These are phyloP conservation scores for Russula sp. DNA, from an alignment of 768 basidiomycete species.

Conservation along the genomic window DNA sequence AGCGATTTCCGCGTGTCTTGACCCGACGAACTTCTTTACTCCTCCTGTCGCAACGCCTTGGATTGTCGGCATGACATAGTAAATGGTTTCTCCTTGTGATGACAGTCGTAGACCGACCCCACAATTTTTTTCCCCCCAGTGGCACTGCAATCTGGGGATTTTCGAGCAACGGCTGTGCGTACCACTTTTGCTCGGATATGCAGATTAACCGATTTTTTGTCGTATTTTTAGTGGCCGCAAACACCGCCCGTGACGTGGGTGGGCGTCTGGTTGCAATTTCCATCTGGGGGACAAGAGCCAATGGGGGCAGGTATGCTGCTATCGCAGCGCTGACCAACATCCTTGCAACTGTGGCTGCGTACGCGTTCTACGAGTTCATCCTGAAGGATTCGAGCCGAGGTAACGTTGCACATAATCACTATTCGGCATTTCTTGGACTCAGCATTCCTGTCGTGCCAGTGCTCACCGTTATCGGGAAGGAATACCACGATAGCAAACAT, in stretches of 20 bases:
- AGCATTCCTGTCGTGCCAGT: constrained; percentile 15
- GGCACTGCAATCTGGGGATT: constrained; percentile 33
- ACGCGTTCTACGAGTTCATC: constrained; percentile 33
- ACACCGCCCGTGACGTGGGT: constrained; percentile 36
- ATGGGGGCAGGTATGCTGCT: constrained; percentile 37
- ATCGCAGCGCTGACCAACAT: constrained; percentile 37
- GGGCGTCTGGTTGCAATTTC: constrained; percentile 34
- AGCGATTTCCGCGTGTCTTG: constrained; percentile 32
- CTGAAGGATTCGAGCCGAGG: constrained; percentile 35
- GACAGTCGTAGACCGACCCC: background rate
- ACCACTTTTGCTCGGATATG: background rate
- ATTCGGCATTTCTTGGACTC: background rate
- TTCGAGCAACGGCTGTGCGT: constrained; percentile 32
- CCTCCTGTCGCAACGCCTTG: constrained; percentile 32
- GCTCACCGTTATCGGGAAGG: constrained; percentile 15
- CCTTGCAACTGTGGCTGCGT: constrained; percentile 34
- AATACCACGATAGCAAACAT: constrained; percentile 11
- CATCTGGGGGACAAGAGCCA: constrained; percentile 34
- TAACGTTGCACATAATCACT: constrained; percentile 12
- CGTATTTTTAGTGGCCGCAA: constrained; percentile 33
- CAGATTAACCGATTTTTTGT: background rate
- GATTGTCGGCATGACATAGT: constrained; percentile 34
- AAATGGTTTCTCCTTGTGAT: background rate
- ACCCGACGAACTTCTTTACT: constrained; percentile 36
- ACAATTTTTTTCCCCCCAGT: constrained; percentile 19